Evolutionary conservation across 768 basidiomycete genomes (phyloP), one percentile per base, ranked within the genome.

Genomic region (Pleurotus pulmonarius): DNA sequence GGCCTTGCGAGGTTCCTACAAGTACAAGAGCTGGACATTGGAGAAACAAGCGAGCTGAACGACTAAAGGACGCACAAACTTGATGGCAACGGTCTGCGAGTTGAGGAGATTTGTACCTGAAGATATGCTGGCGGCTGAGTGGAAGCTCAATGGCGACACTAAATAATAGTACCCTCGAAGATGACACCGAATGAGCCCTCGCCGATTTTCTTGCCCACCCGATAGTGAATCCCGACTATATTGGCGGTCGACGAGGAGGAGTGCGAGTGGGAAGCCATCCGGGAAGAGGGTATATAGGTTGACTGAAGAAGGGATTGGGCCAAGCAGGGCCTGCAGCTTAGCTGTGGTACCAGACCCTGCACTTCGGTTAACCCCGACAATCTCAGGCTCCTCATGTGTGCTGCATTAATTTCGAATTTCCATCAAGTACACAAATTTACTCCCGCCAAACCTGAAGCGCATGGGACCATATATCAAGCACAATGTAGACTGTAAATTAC

Each of bases 101-200:
- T 99, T 99, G 75, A 98, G 86, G 29, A 99, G 80, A 69, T 99
- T 99, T 6, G 94, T 96, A 24, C 96, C 96, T 98, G 67, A 37
- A 62, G 44, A 57, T 26, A 29, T 37, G 24, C 47, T n/a, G 55
- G 59, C 43, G 59, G 59, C 26, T 34, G 38, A 29, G 7, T 34
- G 29, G 4, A 48, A 39, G 34, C 47, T 57, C 40, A 55, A 46
- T 43, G n/a, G 57, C 37, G 39, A 29, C 34, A 48, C 37, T 41
- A 24, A 38, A 47, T 25, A 55, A 37, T 34, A 64, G n/a, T 57
- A 87, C 90, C 91, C 76, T 92, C 91, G 62, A 89, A 93, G 72
- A 92, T 92, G 79, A 98, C 94, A 61, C 97, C 97, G 70, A 99
- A 99, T 5, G 89, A 92, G 60, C 97, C 97, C 72, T 99, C 97